Evolutionary conservation across 192 early-diverging fungal species (phyloP).

Genomic region (Lunasporangiospora selenospora): DNA sequence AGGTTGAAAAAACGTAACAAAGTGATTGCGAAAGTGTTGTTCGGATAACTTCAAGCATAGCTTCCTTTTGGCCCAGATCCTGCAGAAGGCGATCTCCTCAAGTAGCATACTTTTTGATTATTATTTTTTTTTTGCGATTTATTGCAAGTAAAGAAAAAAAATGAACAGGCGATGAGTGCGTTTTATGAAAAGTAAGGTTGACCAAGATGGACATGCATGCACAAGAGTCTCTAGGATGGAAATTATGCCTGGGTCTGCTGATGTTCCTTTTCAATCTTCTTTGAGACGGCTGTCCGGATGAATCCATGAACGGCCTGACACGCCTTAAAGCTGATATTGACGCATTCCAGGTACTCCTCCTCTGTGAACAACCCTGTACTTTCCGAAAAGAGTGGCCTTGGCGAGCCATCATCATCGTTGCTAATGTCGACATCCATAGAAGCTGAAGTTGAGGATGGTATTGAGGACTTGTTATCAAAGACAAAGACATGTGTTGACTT

Average conservation of each 20-base stretch:
- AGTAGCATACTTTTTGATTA: too few species aligned
- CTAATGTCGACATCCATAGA: constrained; percentile 15
- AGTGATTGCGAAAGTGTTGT: too few species aligned
- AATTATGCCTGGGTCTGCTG: constrained; percentile 51
- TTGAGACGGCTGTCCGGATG: constrained; percentile 68
- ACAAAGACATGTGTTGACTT: constrained; percentile 86
- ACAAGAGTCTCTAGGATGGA: too few species aligned
- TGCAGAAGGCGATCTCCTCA: too few species aligned
- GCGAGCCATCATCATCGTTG: background rate
- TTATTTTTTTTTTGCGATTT: too few species aligned
- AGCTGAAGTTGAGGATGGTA: background rate
- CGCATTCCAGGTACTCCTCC: constrained; percentile 56
- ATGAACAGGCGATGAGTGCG: too few species aligned
- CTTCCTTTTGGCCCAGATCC: too few species aligned
- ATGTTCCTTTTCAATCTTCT: constrained; percentile 61
- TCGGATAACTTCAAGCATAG: too few species aligned
- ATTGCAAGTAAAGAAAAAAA: too few species aligned
- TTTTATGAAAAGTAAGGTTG: too few species aligned
- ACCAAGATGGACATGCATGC: too few species aligned
- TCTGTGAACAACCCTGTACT: constrained; percentile 78
- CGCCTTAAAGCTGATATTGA: constrained; percentile 35
- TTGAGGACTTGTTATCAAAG: constrained; percentile 66
- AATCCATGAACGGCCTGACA: constrained; percentile 60
- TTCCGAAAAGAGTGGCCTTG: constrained; percentile 65
- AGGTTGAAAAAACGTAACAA: too few species aligned